Evolutionary conservation across 257 asterid species (phyloP).

Genomic region (Capsicum baccatum): DNA sequence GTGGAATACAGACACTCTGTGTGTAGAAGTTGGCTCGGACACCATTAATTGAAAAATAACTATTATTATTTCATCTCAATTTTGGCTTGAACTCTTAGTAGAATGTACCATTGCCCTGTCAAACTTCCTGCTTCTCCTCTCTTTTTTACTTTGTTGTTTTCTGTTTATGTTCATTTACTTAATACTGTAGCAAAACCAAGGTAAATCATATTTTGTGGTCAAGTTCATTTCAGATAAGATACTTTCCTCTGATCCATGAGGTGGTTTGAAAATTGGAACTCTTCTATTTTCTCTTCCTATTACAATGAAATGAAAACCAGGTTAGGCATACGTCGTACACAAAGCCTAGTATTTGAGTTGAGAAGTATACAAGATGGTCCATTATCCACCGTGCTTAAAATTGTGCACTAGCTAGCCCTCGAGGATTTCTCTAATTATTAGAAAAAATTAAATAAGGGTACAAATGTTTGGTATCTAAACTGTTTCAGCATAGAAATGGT

Average conservation of each 20-base stretch:
- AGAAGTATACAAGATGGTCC: too few relatives aligned
- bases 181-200: neutral
- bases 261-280: neutral
- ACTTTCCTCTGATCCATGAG: neutral
- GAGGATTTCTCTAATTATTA: too few relatives aligned
- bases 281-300: neutral
- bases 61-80: neutral
- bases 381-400: too few relatives aligned
- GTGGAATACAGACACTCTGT: neutral
- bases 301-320: neutral
- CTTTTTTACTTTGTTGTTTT: neutral
- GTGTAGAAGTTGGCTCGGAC: neutral
- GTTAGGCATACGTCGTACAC: too few relatives aligned
- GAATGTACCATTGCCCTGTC: conserved; percentile 7
- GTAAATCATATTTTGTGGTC: neutral
- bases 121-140: neutral
- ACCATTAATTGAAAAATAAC: neutral
- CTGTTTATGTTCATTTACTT: neutral
- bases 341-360: neutral
- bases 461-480: neutral
- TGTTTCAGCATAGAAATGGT: neutral
- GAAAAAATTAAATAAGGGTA: too few relatives aligned
- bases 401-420: too few relatives aligned
- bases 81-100: neutral
- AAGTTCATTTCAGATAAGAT: neutral